Evolutionary conservation across 768 basidiomycete species (phyloP), one percentile per base, ranked within the genome.

Genomic region (Pleurotus ostreatus): DNA sequence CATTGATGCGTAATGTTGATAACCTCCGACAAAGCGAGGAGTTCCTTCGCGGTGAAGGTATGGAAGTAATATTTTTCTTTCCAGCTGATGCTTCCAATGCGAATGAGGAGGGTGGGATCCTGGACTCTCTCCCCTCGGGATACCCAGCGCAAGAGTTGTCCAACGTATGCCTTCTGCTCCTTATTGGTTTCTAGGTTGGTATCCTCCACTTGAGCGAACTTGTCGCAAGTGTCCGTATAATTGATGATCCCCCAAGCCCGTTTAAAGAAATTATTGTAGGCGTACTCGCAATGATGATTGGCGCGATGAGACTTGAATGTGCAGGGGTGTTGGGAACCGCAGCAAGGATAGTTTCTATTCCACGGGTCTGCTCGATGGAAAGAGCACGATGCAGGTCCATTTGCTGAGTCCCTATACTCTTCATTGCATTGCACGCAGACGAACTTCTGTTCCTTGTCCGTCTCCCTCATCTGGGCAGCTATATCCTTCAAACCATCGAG

Each of bases 221-320:
- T 55, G 2, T 73, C 70, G 39, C 58, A 61, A 0, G 72, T 75
- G 63, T 74, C 71, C 7, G 63, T 58, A 54, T 72, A 73, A 30
- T 64, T 64, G 22, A 63, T 64, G 41, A 76, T 65, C 8, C 58
- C 63, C n/a, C 63, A 55, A 20, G 66, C 65, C 37, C 71, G 66
- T 18, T 65, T 60, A 55, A 76, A 76, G 65, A 76, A 76, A 5
- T 60, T 59, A 9, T 63, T 70, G 48, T 76, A 76, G 4, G 74
- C 69, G 58, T 74, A 76, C 26, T 76, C 73, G 58, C 71, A 75
- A 49, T 76, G 74, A 52, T 75, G 74, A 46, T 66, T 69, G 1
- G 70, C 60, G 44, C 74, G 68, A 61, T 76, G 74, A 5, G 62
- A 60, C 23, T 61, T 61, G 48, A 65, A 70, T 60, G 73, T 66